Percentiles rank a stretch among this genome's conserved stretches.
Evolutionary conservation across 352 stramenopile species (phyloP).

Genomic region (Pythium phragmiticola): DNA sequence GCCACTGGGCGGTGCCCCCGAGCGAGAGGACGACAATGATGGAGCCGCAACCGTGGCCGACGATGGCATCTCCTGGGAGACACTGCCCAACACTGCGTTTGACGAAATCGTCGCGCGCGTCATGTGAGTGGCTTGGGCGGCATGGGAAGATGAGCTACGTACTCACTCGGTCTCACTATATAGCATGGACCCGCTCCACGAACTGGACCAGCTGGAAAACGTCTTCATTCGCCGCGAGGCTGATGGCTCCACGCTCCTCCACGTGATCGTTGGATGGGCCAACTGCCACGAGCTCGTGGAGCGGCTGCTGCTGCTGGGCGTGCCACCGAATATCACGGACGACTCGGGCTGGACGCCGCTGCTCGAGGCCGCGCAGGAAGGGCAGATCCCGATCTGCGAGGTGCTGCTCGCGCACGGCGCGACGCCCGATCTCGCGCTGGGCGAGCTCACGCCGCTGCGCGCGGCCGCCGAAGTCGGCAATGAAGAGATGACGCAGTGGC

Average conservation of each 20-base stretch:
- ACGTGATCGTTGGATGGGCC: conserved; percentile 54
- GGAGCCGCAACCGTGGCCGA: background rate
- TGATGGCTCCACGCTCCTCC: conserved; percentile 55
- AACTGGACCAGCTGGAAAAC: conserved; percentile 31
- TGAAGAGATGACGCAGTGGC: conserved; percentile 50
- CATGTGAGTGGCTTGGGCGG: conserved; percentile 34
- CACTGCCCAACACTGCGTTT: conserved; percentile 39
- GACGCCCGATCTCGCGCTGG: conserved; percentile 36
- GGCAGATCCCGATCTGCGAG: conserved; percentile 47
- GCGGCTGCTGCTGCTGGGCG: conserved; percentile 37
- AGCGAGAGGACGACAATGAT: background rate
- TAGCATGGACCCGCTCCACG: conserved; percentile 13
- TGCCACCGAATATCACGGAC: conserved; percentile 40
- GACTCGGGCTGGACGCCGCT: conserved; percentile 55
- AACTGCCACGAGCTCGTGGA: conserved; percentile 52
- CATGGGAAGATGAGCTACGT: background rate
- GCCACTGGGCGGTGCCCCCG: background rate
- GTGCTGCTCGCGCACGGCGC: conserved; percentile 44
- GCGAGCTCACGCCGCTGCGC: conserved; percentile 46
- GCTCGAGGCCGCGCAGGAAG: conserved; percentile 61
- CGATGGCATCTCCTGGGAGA: conserved; percentile 27
- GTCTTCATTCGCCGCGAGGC: conserved; percentile 33
- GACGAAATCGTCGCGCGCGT: conserved; percentile 49
- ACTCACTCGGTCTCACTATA: too few species aligned
- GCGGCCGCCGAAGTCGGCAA: conserved; percentile 54